Evolutionary conservation across 805 yeast species (phyloP).

Genomic region (Maudiozyma saulgeensis): DNA sequence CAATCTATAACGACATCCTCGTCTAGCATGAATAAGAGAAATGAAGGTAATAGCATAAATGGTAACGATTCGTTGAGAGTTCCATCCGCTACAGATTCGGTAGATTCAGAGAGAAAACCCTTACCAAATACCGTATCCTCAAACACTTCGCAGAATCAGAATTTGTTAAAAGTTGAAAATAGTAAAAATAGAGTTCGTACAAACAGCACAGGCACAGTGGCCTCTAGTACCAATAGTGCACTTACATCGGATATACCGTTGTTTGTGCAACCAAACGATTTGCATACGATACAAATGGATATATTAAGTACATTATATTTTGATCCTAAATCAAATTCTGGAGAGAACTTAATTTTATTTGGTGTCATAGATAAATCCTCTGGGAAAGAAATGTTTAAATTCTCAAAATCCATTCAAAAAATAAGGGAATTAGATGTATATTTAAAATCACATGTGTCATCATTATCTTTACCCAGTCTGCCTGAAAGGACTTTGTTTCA

Average conservation of each 20-base stretch:
- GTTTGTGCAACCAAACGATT: constrained; percentile 51
- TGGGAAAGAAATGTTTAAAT: constrained; percentile 63
- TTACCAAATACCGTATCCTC: not conserved
- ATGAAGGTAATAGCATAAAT: not conserved
- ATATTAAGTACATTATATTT: constrained; percentile 40
- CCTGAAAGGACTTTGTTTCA: constrained; percentile 60
- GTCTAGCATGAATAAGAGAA: not conserved
- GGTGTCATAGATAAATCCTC: constrained; percentile 54
- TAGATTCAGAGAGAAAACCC: not conserved
- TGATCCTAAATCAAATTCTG: constrained; percentile 34
- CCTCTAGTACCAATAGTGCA: constrained; percentile 6
- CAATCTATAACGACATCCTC: not conserved
- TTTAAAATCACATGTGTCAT: constrained; percentile 46
- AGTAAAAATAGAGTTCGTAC: constrained; percentile 5
- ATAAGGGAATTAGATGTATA: constrained; percentile 52
- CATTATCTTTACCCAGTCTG: constrained; percentile 41
- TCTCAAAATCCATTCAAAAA: constrained; percentile 53
- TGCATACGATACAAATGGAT: constrained; percentile 40
- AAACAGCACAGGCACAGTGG: constrained; percentile 7
- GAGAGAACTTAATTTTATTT: constrained; percentile 53
- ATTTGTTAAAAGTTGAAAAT: not conserved
- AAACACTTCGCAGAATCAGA: not conserved
- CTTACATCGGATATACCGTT: constrained; percentile 34
- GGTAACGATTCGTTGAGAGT: not conserved
- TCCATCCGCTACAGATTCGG: not conserved